phyloP scores from a whole-genome alignment of 2,329 filamentous ascomycete species.

The Coccinonectria pachysandricola region DNA sequence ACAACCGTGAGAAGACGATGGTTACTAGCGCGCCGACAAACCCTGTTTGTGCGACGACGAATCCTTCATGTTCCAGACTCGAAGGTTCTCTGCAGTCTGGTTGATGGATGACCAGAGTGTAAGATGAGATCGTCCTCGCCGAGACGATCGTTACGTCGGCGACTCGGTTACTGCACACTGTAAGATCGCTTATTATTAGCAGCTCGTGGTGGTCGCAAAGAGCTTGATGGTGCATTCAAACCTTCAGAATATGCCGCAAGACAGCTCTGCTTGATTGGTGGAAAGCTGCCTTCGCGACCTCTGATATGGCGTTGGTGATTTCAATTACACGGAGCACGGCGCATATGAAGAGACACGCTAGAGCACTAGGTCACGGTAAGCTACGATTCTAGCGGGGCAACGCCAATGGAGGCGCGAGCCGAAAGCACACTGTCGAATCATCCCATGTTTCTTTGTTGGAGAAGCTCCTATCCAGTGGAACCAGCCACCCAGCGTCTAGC shows the following conservation, averaged over 20 bases:
- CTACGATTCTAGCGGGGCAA: no score
- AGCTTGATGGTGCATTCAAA: no score
- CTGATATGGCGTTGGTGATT: slow-evolving; percentile 9
- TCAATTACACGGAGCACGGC: slow-evolving; percentile 12
- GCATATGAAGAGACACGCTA: no score
- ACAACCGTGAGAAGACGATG: slow-evolving; percentile 7
- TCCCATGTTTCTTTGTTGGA: slow-evolving; percentile 9
- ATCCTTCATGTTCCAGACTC: no score
- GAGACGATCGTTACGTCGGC: no score
- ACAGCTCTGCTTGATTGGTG: slow-evolving; percentile 12
- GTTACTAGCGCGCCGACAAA: slow-evolving; percentile 8
- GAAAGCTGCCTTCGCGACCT: slow-evolving; percentile 7
- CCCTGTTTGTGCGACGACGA: slow-evolving; percentile 11
- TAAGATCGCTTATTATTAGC: no score
- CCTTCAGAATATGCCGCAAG: slow-evolving; percentile 16
- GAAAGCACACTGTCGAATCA: slow-evolving; percentile 10
- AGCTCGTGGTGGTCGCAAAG: slow-evolving; percentile 3
- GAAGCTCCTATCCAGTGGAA: slow-evolving; percentile 11
- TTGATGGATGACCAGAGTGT: no score
- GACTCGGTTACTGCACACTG: no score
- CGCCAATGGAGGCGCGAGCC: slow-evolving; percentile 8
- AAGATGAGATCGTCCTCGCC: no score
- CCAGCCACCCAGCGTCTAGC: no score
- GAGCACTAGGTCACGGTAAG: no score
- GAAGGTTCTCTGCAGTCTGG: no score